Percentiles rank a stretch among this genome's conserved stretches.
Evolutionary conservation across 2,329 filamentous ascomycete genomes (phyloP).

Genomic region (Leptosphaerulina australis): DNA sequence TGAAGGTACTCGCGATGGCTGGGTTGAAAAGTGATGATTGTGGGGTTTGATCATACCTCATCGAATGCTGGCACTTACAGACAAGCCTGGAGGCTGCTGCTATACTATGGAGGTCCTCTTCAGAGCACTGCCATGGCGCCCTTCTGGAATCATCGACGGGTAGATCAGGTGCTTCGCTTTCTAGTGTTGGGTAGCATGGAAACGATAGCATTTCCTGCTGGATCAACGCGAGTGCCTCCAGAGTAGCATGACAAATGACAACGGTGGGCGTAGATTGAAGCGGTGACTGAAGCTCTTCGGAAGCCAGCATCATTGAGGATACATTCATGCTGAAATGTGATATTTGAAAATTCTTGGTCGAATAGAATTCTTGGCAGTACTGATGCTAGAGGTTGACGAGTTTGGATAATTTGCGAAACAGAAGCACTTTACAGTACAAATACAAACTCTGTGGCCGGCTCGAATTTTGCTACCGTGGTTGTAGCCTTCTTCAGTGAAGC

Average conservation of each 20-base stretch:
- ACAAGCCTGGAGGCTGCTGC: not conserved
- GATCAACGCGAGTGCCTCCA: not conserved
- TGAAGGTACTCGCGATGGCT: too few relatives aligned
- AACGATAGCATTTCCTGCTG: not conserved
- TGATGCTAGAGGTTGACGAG: too few relatives aligned
- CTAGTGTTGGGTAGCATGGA: not conserved
- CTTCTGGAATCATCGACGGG: not conserved
- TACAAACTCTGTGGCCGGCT: too few relatives aligned
- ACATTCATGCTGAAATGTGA: not conserved
- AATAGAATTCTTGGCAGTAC: too few relatives aligned
- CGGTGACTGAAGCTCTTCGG: not conserved
- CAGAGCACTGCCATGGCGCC: not conserved
- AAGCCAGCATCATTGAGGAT: not conserved
- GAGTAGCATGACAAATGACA: not conserved
- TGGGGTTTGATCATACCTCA: too few relatives aligned
- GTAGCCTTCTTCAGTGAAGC: too few relatives aligned
- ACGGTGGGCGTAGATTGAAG: not conserved
- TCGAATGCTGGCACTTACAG: too few relatives aligned
- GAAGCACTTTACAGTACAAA: too few relatives aligned
- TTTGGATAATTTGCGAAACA: too few relatives aligned
- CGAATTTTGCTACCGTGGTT: too few relatives aligned
- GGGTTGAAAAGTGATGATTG: too few relatives aligned
- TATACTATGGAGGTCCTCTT: not conserved
- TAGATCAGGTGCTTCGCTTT: not conserved
- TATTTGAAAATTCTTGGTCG: not conserved